Evolutionary conservation across 2,329 filamentous ascomycete genomes (phyloP).

Genomic region (Aspergillus amoenus): DNA sequence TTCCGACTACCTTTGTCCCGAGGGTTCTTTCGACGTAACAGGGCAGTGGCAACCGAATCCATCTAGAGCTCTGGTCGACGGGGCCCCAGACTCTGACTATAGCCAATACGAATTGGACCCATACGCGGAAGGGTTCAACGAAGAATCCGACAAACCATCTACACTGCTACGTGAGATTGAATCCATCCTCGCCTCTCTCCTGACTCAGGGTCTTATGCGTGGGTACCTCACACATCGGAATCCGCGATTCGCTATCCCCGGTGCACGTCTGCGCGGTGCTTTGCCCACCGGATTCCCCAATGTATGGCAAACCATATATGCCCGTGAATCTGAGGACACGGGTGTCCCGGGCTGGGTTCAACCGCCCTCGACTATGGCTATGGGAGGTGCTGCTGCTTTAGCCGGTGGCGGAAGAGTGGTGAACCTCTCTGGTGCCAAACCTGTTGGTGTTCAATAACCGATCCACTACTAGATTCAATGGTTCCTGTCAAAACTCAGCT

Average conservation of each 20-base stretch:
- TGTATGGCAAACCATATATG: constrained; percentile 67
- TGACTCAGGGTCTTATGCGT: constrained; percentile 76
- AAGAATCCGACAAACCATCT: constrained; percentile 28
- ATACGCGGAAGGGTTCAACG: constrained; percentile 45
- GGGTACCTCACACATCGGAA: constrained; percentile 80
- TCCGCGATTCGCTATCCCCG: constrained; percentile 77
- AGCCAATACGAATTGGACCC: constrained; percentile 55
- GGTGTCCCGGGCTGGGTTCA: constrained; percentile 76
- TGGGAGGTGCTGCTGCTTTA: constrained; percentile 20
- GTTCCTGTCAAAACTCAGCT: not conserved
- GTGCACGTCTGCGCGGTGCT: constrained; percentile 52
- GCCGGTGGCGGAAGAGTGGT: constrained; percentile 55
- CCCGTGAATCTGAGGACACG: constrained; percentile 59
- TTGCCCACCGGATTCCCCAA: constrained; percentile 62
- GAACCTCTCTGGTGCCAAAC: constrained; percentile 56
- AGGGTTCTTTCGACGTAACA: constrained; percentile 33
- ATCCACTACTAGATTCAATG: not conserved
- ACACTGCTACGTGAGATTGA: constrained; percentile 67
- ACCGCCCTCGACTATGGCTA: constrained; percentile 17
- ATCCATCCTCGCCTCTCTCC: constrained; percentile 70
- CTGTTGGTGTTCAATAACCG: constrained; percentile 42
- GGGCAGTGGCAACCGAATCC: constrained; percentile 30
- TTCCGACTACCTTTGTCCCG: constrained; percentile 37
- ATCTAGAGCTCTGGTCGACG: constrained; percentile 26
- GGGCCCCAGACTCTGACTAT: constrained; percentile 29